These are phyloP conservation scores for Pittosporum tobira DNA, from an alignment of 129 eudicot species.

Conservation along the genomic window DNA sequence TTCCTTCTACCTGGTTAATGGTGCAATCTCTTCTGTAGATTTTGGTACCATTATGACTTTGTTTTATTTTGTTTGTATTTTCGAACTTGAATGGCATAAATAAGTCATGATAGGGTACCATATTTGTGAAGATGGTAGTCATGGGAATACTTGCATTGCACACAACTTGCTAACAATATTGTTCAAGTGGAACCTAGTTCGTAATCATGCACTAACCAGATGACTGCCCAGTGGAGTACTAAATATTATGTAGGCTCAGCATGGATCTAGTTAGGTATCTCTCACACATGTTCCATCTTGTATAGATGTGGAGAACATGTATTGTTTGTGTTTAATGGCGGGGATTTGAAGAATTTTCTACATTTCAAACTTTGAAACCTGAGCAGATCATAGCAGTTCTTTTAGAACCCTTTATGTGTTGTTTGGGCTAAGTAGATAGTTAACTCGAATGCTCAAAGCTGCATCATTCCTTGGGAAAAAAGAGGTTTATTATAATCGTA, in stretches of 20 bases:
- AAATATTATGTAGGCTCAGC: not conserved
- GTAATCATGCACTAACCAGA: no score
- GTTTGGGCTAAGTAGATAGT: not conserved
- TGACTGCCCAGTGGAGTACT: not conserved
- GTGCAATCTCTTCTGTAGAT: no score
- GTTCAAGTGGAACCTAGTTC: no score
- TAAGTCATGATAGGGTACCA: not conserved
- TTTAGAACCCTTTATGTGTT: not conserved
- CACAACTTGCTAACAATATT: not conserved
- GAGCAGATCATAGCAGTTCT: not conserved
- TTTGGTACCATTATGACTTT: no score
- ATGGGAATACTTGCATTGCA: not conserved
- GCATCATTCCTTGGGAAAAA: not conserved
- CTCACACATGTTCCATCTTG: no score
- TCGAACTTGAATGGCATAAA: no score
- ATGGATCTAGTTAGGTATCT: not conserved
- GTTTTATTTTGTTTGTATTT: no score
- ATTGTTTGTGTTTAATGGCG: not conserved
- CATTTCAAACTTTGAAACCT: not conserved
- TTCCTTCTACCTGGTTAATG: not conserved
- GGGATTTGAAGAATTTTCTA: not conserved
- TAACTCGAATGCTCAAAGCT: not conserved
- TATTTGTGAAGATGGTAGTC: not conserved
- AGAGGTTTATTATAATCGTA: no score
- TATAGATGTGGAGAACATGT: no score